phyloP scores from a whole-genome alignment of 176 grass and related monocot species.

The Chloris gayana region DNA sequence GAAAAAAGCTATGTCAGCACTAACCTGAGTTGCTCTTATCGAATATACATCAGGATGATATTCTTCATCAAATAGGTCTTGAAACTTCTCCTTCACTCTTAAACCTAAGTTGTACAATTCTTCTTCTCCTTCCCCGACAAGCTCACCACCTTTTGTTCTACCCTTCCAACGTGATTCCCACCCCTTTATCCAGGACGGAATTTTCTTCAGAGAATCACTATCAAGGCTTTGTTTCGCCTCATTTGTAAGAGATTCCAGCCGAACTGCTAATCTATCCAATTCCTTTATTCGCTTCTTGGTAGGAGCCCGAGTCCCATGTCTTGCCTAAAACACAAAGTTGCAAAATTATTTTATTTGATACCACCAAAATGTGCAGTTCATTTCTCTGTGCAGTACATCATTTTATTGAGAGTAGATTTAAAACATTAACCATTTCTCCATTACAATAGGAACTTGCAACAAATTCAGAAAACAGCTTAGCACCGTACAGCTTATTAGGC shows the following conservation, averaged over 20 bases:
- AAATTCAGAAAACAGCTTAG: neutral
- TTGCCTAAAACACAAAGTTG: constrained; percentile 54
- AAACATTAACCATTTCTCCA: neutral
- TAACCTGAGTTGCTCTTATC: constrained; percentile 92
- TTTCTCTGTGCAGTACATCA: neutral
- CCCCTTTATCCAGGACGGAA: constrained; percentile 72
- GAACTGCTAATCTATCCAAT: constrained; percentile 62
- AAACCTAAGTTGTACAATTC: constrained; percentile 72
- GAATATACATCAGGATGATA: constrained; percentile 85
- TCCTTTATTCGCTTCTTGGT: constrained; percentile 91
- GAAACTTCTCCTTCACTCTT: constrained; percentile 78
- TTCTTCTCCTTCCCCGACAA: constrained; percentile 78
- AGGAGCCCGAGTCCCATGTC: constrained; percentile 86
- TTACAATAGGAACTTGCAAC: neutral
- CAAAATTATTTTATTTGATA: neutral
- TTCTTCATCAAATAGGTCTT: constrained; percentile 67
- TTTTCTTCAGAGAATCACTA: constrained; percentile 47
- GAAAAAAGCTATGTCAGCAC: neutral
- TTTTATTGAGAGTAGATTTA: neutral
- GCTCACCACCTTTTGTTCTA: constrained; percentile 76
- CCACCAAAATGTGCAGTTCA: neutral
- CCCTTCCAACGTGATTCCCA: constrained; percentile 94
- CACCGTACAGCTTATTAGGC: neutral
- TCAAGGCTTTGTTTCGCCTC: constrained; percentile 47
- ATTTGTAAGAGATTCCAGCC: constrained; percentile 55